Evolutionary conservation across 2,329 filamentous ascomycete genomes (phyloP).

Genomic region (Microdochium trichocladiopsis): DNA sequence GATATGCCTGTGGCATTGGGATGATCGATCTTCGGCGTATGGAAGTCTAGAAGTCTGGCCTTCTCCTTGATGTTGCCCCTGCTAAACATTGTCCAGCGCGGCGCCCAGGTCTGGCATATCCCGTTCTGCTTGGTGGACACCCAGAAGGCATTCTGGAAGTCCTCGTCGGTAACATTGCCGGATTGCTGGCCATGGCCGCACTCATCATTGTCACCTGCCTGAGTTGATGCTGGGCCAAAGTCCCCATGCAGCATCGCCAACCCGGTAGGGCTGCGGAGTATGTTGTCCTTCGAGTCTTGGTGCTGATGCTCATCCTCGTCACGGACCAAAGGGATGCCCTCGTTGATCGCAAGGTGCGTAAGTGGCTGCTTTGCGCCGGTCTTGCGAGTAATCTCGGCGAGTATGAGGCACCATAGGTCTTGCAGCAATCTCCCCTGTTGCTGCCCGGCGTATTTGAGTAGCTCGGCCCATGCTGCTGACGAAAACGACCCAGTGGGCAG

Average conservation of each 20-base stretch:
- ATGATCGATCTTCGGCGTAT: conserved; percentile 6
- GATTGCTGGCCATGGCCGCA: too few species aligned
- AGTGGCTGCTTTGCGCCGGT: conserved; percentile 29
- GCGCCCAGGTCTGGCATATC: conserved; percentile 80
- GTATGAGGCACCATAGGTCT: conserved; percentile 40
- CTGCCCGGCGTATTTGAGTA: conserved; percentile 17
- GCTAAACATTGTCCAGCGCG: conserved; percentile 89
- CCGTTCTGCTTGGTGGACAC: conserved; percentile 70
- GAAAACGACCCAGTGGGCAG: conserved; percentile 53
- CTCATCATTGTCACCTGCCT: too few species aligned
- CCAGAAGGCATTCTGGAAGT: conserved; percentile 71
- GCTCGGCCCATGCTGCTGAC: conserved; percentile 27
- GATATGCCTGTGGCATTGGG: not conserved
- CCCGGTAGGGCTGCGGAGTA: conserved; percentile 65
- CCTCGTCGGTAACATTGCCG: conserved; percentile 24
- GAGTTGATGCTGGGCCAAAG: conserved; percentile 52
- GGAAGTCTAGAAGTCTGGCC: conserved; percentile 59
- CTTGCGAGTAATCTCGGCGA: conserved; percentile 33
- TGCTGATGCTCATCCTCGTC: conserved; percentile 3
- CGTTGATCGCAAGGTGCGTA: conserved; percentile 54
- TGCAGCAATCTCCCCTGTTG: conserved; percentile 4
- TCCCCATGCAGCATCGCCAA: conserved; percentile 65
- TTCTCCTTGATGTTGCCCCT: conserved; percentile 89
- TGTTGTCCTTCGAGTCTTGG: conserved; percentile 45
- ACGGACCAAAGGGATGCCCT: conserved; percentile 47